Conservation (phyloP, 352 stramenopile species). For the Blastocystis sp. region DNA sequence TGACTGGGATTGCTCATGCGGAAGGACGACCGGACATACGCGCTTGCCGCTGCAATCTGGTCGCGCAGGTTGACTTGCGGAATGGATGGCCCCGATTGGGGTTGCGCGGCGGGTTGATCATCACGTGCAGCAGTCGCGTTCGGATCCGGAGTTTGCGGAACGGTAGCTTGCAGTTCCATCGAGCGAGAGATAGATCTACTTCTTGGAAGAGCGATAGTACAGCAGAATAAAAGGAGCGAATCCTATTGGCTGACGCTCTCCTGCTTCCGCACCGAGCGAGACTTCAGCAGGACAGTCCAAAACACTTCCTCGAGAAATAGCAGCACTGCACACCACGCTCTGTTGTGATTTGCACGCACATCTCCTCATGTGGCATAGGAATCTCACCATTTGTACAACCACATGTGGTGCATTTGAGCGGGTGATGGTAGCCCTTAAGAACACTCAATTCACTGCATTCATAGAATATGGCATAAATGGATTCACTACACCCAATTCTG, state of each 20-base stretch:
- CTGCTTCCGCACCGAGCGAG: neutral
- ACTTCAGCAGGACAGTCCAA: too few relatives aligned
- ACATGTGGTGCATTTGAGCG: too few relatives aligned
- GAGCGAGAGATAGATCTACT: neutral
- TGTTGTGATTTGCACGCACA: too few relatives aligned
- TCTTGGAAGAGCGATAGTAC: neutral
- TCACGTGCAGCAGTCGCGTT: neutral
- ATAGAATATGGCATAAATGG: too few relatives aligned
- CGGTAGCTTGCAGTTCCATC: neutral
- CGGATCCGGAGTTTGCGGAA: neutral
- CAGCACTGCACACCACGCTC: too few relatives aligned
- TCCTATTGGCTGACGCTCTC: conserved; percentile 32
- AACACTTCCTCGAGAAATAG: too few relatives aligned
- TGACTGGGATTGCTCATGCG: too few relatives aligned
- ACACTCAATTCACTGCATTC: too few relatives aligned
- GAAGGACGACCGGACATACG: neutral
- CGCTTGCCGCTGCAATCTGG: conserved; percentile 27
- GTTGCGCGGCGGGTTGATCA: neutral
- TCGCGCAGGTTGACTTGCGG: conserved; percentile 19
- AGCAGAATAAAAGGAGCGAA: neutral
- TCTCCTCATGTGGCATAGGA: too few relatives aligned
- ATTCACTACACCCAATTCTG: too few relatives aligned
- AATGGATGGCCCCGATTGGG: neutral
- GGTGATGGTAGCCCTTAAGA: too few relatives aligned
- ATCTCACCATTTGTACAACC: too few relatives aligned